These are phyloP conservation scores for Ailanthus altissimus DNA, from an alignment of 345 rosid genomes.

Conservation along the genomic window DNA sequence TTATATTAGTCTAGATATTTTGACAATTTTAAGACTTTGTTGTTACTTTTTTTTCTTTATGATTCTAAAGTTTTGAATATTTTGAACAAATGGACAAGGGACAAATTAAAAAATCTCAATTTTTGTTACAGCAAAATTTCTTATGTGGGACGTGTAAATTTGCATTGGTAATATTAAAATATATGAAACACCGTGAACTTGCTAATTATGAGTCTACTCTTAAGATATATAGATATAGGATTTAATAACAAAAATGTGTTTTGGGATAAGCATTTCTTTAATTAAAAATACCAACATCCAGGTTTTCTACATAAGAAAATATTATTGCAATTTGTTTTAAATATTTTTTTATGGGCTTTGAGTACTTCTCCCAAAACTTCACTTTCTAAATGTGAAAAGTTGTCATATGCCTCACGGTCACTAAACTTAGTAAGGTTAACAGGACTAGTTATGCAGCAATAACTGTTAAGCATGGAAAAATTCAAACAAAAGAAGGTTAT, in stretches of 20 bases:
- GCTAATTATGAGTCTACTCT: not conserved
- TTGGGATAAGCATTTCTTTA: not conserved
- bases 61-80: not conserved
- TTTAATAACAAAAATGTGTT: not conserved
- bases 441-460: not conserved
- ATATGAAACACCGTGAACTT: not conserved
- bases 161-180: not conserved
- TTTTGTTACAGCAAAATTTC: not conserved
- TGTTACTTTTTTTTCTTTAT: not conserved
- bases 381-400: not conserved
- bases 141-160: not conserved
- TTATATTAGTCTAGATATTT: not conserved
- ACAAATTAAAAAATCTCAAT: not conserved
- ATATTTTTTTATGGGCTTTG: not conserved
- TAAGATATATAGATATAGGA: not conserved
- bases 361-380: not conserved
- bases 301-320: not conserved
- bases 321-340: not conserved
- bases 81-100: not conserved
- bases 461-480: slow-evolving; percentile 1
- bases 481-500: not conserved
- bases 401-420: not conserved
- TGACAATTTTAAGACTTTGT: not conserved
- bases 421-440: not conserved
- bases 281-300: not conserved